Percentiles rank a stretch among this genome's conserved stretches.
phyloP scores from a whole-genome alignment of 2,329 filamentous ascomycete genomes.

The Colletotrichum limetticola region DNA sequence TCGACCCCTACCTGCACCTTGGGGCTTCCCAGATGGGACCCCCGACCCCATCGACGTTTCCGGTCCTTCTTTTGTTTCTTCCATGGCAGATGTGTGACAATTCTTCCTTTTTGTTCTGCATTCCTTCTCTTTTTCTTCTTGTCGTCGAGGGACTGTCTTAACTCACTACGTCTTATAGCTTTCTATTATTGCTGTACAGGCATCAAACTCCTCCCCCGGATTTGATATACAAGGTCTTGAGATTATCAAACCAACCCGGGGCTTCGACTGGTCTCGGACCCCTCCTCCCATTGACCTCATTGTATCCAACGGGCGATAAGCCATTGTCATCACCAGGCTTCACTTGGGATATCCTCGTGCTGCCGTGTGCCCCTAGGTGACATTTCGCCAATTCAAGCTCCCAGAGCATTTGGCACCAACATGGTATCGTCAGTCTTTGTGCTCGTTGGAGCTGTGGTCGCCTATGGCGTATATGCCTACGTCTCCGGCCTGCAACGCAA shows the following conservation, averaged over 20 bases:
- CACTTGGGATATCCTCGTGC: neutral
- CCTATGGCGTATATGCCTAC: constrained; percentile 46
- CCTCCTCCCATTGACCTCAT: neutral
- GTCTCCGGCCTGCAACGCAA: constrained; percentile 53
- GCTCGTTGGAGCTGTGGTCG: constrained; percentile 46
- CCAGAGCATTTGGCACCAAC: neutral
- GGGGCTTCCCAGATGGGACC: neutral
- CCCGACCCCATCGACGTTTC: constrained; percentile 18
- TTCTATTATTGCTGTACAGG: neutral
- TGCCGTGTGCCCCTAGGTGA: neutral
- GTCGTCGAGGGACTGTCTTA: neutral
- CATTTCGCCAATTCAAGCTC: neutral
- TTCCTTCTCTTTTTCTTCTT: neutral
- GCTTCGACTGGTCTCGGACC: neutral
- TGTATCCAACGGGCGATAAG: neutral
- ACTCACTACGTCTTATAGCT: neutral
- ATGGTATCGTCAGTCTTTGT: constrained; percentile 52
- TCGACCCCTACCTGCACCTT: neutral
- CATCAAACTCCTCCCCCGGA: neutral
- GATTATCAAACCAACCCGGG: neutral
- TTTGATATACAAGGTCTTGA: neutral
- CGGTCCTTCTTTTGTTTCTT: constrained; percentile 27
- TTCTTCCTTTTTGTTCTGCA: neutral
- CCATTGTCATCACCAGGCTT: neutral
- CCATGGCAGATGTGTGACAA: neutral